A percentile compares a stretch with the other conserved stretches of the same genome.
Evolutionary conservation across 805 yeast species (phyloP).

Genomic region (Wickerhamomyces ciferrii): DNA sequence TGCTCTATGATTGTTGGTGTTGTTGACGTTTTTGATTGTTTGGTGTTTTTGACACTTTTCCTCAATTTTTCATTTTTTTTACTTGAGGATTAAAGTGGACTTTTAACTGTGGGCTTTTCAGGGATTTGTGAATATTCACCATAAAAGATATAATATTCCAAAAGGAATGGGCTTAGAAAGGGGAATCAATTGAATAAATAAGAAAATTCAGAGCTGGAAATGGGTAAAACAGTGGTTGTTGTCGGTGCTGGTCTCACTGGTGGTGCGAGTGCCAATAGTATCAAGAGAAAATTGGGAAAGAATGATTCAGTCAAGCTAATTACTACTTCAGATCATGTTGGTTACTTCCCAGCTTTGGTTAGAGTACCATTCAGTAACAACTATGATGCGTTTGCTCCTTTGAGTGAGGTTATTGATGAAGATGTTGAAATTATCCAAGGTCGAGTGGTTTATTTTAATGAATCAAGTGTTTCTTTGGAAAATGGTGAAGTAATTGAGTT

Average conservation of each 20-base stretch:
- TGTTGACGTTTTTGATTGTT: too few species aligned
- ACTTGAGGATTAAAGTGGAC: too few species aligned
- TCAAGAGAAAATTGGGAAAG: background rate
- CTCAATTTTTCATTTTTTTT: too few species aligned
- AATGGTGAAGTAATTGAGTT: constrained; percentile 4
- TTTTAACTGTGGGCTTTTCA: too few species aligned
- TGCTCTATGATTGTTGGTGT: background rate
- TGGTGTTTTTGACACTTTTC: too few species aligned
- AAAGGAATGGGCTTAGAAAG: too few species aligned
- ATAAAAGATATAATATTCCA: too few species aligned
- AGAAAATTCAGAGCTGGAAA: too few species aligned
- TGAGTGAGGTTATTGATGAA: constrained; percentile 7
- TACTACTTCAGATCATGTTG: background rate
- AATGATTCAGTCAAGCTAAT: background rate
- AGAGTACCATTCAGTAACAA: background rate
- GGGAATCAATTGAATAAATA: too few species aligned
- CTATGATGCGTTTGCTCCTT: background rate
- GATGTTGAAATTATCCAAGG: constrained; percentile 7
- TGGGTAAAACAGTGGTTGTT: background rate
- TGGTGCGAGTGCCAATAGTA: background rate
- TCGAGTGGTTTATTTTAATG: constrained; percentile 2
- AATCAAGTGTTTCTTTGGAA: constrained; percentile 3
- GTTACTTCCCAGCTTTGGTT: background rate
- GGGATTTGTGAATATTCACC: too few species aligned
- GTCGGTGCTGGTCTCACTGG: background rate